Percentiles rank a stretch among this genome's conserved stretches.
These are phyloP conservation scores for Fusarium circinatum DNA, from an alignment of 2,329 filamentous ascomycete genomes.

Conservation along the genomic window DNA sequence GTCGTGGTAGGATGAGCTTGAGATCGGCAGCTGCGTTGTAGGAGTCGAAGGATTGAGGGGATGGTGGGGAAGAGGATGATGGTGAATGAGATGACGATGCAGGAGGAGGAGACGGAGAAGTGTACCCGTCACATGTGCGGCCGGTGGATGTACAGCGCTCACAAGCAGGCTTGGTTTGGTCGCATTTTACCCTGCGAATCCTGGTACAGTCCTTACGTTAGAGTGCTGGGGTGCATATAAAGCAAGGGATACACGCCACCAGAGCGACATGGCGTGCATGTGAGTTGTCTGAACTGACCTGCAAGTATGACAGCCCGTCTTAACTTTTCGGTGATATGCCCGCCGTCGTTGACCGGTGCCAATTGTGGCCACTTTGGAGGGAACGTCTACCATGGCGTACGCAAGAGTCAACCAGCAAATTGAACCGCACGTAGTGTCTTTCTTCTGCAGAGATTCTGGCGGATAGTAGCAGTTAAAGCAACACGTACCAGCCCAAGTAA, in stretches of 20 bases:
- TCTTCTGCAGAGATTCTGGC: not conserved
- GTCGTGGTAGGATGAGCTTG: not conserved
- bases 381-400: not conserved
- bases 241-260: too few species aligned
- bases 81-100: not conserved
- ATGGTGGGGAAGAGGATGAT: not conserved
- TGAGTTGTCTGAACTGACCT: not conserved
- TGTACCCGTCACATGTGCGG: slow-evolving; percentile 15
- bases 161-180: not conserved
- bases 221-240: not conserved
- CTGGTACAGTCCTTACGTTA: not conserved
- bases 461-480: too few species aligned
- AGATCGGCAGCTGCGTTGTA: not conserved
- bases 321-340: not conserved
- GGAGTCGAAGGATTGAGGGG: too few species aligned
- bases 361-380: fast-evolving
- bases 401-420: too few species aligned
- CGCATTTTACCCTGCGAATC: not conserved
- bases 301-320: not conserved
- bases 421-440: too few species aligned
- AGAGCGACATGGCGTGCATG: not conserved
- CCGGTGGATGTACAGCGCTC: slow-evolving; percentile 13
- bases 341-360: not conserved
- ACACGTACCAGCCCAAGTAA: too few species aligned
- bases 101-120: too few species aligned